phyloP scores from a whole-genome alignment of 495 filamentous ascomycete genomes.

The Podospora anserina region DNA sequence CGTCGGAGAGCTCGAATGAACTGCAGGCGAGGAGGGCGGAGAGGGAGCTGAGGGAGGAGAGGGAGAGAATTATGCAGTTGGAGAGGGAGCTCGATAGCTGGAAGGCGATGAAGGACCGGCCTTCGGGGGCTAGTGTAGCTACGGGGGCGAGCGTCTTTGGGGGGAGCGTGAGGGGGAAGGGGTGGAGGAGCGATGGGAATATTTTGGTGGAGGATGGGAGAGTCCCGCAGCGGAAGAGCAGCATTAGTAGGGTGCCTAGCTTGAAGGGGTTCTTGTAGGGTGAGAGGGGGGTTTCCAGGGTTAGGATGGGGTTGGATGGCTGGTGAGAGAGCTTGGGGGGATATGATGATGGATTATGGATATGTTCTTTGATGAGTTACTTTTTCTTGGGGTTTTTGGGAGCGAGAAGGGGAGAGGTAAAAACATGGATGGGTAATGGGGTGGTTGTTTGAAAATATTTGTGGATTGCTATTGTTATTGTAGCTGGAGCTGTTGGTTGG shows the following conservation, averaged over 20 bases:
- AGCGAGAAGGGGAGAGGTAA: not conserved
- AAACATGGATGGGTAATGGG: not conserved
- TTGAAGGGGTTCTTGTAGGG: slow-evolving; percentile 48
- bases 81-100: slow-evolving; percentile 87
- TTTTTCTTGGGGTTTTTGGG: not conserved
- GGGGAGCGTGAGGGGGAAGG: slow-evolving; percentile 37
- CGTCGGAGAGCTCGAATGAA: slow-evolving; percentile 75
- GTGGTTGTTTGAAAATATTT: not conserved
- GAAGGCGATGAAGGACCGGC: slow-evolving; percentile 66
- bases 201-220: slow-evolving; percentile 40
- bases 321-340: too few relatives aligned
- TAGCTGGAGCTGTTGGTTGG: not conserved
- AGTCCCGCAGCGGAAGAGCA: slow-evolving; percentile 54
- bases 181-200: slow-evolving; percentile 23
- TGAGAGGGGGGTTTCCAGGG: not conserved
- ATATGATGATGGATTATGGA: not conserved
- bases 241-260: slow-evolving; percentile 50
- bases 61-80: slow-evolving; percentile 73
- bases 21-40: slow-evolving; percentile 78
- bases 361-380: not conserved
- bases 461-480: not conserved
- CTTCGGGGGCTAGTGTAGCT: slow-evolving; percentile 35
- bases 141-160: slow-evolving; percentile 24
- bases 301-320: not conserved
- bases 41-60: slow-evolving; percentile 84